Percentiles rank a stretch among this genome's conserved stretches.
phyloP scores from a whole-genome alignment of 768 basidiomycete species.

The Lactarius evosmus region DNA sequence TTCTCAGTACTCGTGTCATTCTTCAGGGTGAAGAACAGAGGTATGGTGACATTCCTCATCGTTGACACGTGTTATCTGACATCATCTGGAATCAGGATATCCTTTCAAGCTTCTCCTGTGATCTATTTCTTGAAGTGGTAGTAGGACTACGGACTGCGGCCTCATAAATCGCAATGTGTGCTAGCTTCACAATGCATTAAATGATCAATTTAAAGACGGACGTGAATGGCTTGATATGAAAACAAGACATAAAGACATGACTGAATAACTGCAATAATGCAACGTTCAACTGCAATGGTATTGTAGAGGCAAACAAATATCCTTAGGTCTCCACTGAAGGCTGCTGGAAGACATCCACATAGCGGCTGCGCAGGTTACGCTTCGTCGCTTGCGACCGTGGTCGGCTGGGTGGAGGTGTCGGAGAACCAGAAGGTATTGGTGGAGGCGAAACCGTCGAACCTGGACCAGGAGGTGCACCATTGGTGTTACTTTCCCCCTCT shows the following conservation, averaged over 20 bases:
- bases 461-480: constrained; percentile 34
- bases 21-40: constrained; percentile 89
- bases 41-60: constrained; percentile 37
- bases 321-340: constrained; percentile 17
- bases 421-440: constrained; percentile 40
- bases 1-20: constrained; percentile 85
- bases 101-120: constrained; percentile 77
- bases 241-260: constrained; percentile 10
- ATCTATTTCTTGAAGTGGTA: constrained; percentile 25
- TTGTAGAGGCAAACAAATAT: not conserved
- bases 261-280: constrained; percentile 6
- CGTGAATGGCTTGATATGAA: not conserved
- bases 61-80: constrained; percentile 4
- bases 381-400: constrained; percentile 64
- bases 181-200: constrained; percentile 18
- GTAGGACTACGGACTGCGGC: constrained; percentile 25
- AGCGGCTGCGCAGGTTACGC: constrained; percentile 75
- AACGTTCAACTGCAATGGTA: constrained; percentile 8
- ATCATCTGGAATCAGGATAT: constrained; percentile 49
- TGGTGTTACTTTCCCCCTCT: constrained; percentile 34
- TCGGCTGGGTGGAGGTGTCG: constrained; percentile 46
- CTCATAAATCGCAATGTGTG: constrained; percentile 18
- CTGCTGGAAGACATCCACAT: constrained; percentile 87
- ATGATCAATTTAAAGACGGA: constrained; percentile 12
- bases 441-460: constrained; percentile 35